Base-by-base conservation (phyloP, 2,329 filamentous ascomycete species). In the Rhytidhysteron rufulum region DNA sequence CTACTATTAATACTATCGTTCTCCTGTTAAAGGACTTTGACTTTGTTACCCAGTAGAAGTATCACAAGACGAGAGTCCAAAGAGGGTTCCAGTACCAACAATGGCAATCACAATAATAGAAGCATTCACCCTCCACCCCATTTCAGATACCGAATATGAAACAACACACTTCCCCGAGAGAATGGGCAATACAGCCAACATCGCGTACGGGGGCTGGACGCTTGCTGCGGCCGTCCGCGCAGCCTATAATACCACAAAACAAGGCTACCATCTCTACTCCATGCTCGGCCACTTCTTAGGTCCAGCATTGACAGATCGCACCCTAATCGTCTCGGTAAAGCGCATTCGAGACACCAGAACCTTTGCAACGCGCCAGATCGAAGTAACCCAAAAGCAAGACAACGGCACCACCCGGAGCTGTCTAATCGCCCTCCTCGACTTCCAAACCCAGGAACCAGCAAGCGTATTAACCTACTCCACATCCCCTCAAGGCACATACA, bases 151-250 rank as follows among this genome's bases (percentile, higher is more conserved):
- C 10, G 4, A 31, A 6, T 60, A 40, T 34, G 42, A 49, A 22
- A 51, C 50, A 3, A 9, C 47, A 3, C 45, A 57, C 27, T 35
- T 41, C 0, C 66, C 80, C 40, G 50, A 60, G 22, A 43, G 45
- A 6, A 60, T 66, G 58, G 66, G 64, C 22, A 67, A 68, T 30
- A 41, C 51, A 4, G 36, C 47, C 0, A 48, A 54, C 17, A 68
- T 68, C 11, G 71, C 71, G 2, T 75, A 72, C 42, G 71, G 72
- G 22, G 72, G 73, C 1, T 74, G 64, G 44, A 58, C 71, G 2
- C 50, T 71, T 2, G 64, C 53, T 4, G 44, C 68, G 2, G 73
- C 69, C 1, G 58, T 66, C 8, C 65, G 67, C 45, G 66, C 70
- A 0, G 73, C 73, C 0, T 65, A 48, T 32, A 51, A 58, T 2